Evolutionary conservation across 192 early-diverging fungal genomes (phyloP).

Genomic region (Gaertneriomyces semiglobifer): DNA sequence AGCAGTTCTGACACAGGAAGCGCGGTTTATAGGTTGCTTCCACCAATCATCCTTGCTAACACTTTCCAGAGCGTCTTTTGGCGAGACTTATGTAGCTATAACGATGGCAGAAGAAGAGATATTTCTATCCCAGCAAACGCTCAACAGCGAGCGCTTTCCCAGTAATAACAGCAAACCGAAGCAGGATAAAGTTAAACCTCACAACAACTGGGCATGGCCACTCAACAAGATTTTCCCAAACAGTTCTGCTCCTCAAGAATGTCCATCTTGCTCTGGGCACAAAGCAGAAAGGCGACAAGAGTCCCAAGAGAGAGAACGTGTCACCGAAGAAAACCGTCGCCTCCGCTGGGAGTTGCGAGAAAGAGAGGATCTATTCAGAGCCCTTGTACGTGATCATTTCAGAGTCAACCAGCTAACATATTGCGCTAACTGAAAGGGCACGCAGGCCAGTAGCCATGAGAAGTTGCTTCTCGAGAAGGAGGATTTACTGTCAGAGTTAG

Average conservation of each 20-base stretch:
- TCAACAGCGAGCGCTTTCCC: no score
- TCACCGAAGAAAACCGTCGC: conserved; percentile 6
- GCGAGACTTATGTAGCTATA: no score
- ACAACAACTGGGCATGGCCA: neutral
- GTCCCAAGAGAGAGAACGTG: neutral
- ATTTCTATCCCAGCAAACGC: no score
- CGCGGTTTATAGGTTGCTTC: no score
- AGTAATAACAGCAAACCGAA: no score
- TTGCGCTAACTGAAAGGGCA: neutral
- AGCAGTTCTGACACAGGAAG: no score
- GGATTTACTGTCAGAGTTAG: conserved; percentile 11
- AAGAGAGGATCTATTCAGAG: conserved; percentile 13
- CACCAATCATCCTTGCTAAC: no score
- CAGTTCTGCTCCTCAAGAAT: neutral
- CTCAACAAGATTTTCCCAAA: neutral
- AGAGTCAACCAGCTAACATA: neutral
- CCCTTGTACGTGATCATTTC: conserved; percentile 12
- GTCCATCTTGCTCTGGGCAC: neutral
- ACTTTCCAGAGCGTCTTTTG: no score
- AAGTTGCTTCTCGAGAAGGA: neutral
- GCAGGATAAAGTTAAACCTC: no score
- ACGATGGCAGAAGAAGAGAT: no score
- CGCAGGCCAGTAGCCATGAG: neutral
- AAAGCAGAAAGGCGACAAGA: neutral
- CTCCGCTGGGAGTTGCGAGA: conserved; percentile 18